These are phyloP conservation scores for Apocynum venetum DNA, from an alignment of 257 asterid genomes.

Conservation along the genomic window DNA sequence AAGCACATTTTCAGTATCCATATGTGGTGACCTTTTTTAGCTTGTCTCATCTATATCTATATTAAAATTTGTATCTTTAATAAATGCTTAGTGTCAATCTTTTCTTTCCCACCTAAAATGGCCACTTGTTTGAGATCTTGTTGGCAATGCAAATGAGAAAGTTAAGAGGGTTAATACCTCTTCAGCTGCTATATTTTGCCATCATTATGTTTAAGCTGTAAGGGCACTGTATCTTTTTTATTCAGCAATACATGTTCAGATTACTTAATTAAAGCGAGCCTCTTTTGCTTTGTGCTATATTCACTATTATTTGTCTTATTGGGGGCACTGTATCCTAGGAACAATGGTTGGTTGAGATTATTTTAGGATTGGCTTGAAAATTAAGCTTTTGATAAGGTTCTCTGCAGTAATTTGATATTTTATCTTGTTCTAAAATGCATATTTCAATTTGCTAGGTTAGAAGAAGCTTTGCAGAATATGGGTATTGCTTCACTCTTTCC, in stretches of 20 bases:
- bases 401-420: not conserved
- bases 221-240: not conserved
- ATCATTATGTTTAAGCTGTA: not conserved
- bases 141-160: not conserved
- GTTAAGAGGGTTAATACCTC: not conserved
- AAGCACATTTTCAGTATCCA: not conserved
- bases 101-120: not conserved
- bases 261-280: not conserved
- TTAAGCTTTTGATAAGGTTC: not conserved
- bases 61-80: not conserved
- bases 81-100: not conserved
- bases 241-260: not conserved
- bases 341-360: not conserved
- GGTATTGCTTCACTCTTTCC: conserved; percentile 70
- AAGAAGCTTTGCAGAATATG: conserved; percentile 55
- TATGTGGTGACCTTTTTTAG: not conserved
- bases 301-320: conserved; percentile 1
- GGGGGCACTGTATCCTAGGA: not conserved
- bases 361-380: not conserved
- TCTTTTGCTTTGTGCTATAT: not conserved
- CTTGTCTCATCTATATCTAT: not conserved
- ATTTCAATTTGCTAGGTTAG: conserved; percentile 46
- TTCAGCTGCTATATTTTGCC: not conserved
- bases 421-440: not conserved
- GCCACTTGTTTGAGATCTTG: not conserved